Percentiles rank a stretch among this genome's conserved stretches.
Evolutionary conservation across 164 flowering plant species (phyloP).

Genomic region (Stephania cephalantha): DNA sequence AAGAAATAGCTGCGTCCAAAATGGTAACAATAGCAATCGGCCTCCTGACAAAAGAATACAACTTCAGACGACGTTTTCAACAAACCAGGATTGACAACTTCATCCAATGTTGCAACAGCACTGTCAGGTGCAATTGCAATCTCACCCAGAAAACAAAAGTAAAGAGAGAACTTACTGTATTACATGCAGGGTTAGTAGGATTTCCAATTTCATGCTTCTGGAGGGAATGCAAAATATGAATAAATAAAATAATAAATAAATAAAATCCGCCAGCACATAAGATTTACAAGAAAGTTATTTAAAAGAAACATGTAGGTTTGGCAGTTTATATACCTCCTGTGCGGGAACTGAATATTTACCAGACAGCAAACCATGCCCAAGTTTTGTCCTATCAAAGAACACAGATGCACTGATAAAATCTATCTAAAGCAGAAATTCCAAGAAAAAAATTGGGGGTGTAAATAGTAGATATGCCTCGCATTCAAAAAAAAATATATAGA

Average conservation of each 20-base stretch:
- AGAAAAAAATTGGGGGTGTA: neutral
- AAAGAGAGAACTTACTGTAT: slow-evolving; percentile 41
- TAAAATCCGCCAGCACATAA: slow-evolving; percentile 8
- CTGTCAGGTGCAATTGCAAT: neutral
- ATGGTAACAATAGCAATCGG: neutral
- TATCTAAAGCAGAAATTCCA: neutral
- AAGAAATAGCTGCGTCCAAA: neutral
- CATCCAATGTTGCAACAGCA: neutral
- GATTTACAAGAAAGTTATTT: neutral
- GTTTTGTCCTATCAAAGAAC: slow-evolving; percentile 64
- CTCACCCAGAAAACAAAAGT: slow-evolving; percentile 7
- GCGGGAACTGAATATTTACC: slow-evolving; percentile 81
- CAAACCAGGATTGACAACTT: neutral
- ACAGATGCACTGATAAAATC: slow-evolving; percentile 5
- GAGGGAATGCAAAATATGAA: neutral
- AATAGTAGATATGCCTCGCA: neutral
- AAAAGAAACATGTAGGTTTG: slow-evolving; percentile 1
- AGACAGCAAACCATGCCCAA: slow-evolving; percentile 92
- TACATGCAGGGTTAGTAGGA: slow-evolving; percentile 30
- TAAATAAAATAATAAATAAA: neutral
- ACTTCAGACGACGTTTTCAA: neutral
- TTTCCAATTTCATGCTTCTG: slow-evolving; percentile 44
- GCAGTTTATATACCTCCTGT: slow-evolving; percentile 41
- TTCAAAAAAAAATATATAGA: neutral
- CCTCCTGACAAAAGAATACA: neutral